Evolutionary conservation across 148 eudicot genomes (phyloP).

Genomic region (Vaccinium corymbosum): DNA sequence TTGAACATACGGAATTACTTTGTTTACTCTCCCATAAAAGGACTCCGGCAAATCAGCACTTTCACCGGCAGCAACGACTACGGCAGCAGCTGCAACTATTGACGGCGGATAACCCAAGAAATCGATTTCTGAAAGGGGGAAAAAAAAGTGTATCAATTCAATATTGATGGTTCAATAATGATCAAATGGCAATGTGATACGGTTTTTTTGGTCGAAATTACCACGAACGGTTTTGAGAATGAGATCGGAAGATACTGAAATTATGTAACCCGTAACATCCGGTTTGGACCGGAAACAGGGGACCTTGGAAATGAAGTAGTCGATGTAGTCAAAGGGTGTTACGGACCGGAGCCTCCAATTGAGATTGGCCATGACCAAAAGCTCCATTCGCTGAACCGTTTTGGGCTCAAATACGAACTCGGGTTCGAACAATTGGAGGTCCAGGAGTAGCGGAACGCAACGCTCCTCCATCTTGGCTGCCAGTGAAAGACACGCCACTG

Average conservation of each 20-base stretch:
- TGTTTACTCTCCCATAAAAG: constrained; percentile 21
- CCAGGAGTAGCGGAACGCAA: constrained; percentile 28
- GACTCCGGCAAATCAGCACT: constrained; percentile 15
- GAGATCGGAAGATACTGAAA: constrained; percentile 22
- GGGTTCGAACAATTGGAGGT: constrained; percentile 29
- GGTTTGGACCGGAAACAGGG: neutral
- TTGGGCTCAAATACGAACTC: constrained; percentile 29
- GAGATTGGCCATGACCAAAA: constrained; percentile 27
- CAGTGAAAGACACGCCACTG: constrained; percentile 36
- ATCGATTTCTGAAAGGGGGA: constrained; percentile 21
- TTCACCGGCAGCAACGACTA: constrained; percentile 25
- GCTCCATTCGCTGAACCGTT: constrained; percentile 39
- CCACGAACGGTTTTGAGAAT: constrained; percentile 32
- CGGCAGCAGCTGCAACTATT: constrained; percentile 35
- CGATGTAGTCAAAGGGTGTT: constrained; percentile 36
- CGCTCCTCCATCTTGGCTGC: constrained; percentile 41
- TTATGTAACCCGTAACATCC: neutral
- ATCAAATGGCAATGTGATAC: neutral
- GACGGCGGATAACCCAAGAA: constrained; percentile 31
- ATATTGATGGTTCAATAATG: neutral
- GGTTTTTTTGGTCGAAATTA: constrained; percentile 10
- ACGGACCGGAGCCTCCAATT: constrained; percentile 32
- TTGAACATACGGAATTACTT: constrained; percentile 13
- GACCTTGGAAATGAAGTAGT: constrained; percentile 31
- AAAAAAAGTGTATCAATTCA: neutral